Conservation (phyloP, 495 filamentous ascomycete genomes). For the Opeltia flavorubescens region DNA sequence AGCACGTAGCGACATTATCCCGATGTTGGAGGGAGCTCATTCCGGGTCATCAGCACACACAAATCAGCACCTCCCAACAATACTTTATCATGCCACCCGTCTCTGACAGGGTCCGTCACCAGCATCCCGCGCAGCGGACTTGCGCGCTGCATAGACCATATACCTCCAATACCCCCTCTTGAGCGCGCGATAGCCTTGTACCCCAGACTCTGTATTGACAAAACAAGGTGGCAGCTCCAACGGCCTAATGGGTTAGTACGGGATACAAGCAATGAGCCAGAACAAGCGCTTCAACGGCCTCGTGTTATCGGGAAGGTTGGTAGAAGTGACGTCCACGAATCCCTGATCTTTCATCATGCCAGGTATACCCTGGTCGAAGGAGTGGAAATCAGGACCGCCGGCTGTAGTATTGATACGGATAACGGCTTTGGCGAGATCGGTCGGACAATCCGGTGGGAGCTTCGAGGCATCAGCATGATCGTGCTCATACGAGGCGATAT, state of each 20-base stretch:
- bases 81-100: too few species aligned
- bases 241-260: slow-evolving; percentile 33
- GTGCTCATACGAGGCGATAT: slow-evolving; percentile 35
- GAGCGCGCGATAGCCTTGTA: slow-evolving; percentile 24
- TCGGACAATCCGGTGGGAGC: slow-evolving; percentile 15
- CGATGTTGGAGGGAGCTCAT: too few species aligned
- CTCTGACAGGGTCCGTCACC: too few species aligned
- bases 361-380: slow-evolving; percentile 17
- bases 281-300: slow-evolving; percentile 37
- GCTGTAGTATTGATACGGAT: slow-evolving; percentile 27
- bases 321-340: slow-evolving; percentile 33
- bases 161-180: slow-evolving; percentile 20
- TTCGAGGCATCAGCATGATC: slow-evolving; percentile 26
- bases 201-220: slow-evolving; percentile 33
- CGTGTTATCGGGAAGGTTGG: slow-evolving; percentile 35
- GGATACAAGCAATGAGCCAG: slow-evolving; percentile 34
- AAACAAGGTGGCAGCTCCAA: slow-evolving; percentile 31
- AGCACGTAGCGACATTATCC: too few species aligned
- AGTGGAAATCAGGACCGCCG: slow-evolving; percentile 32
- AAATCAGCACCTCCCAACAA: too few species aligned
- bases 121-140: too few species aligned
- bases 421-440: slow-evolving; percentile 24
- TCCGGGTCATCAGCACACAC: too few species aligned
- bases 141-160: too few species aligned
- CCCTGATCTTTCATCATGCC: slow-evolving; percentile 33